Base-by-base conservation (phyloP, 495 filamentous ascomycete genomes). In the Xylaria cubensis region DNA sequence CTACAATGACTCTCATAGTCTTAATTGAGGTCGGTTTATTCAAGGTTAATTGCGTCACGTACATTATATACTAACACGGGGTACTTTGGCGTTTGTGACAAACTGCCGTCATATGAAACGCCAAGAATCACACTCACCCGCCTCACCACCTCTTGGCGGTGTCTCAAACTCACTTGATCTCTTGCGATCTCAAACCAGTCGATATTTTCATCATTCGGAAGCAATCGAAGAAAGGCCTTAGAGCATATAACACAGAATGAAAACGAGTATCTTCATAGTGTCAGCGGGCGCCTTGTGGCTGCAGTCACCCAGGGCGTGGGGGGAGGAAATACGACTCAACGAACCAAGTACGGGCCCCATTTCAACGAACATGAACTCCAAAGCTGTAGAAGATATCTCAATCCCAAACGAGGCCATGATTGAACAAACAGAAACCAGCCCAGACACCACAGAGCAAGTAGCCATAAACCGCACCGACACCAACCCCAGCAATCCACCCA, bases 391-490 rank as follows among this genome's bases (percentile, higher is more conserved):
- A 24, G 64, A 64, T 15, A 64, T 71, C 17, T 4, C 64, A 29
- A 15, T 73, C 36, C 72, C 72, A n/a, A 65, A 73, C 12, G 64
- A 76, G 17, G 65, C 61, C 32, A 71, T 74, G 50, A 21, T 73
- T 24, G 67, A 74, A 64, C 62, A 78, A 17, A 62, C n/a, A 13
- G 50, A 69, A 2, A 64, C 41, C 29, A 41, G 21, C 24, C 63
- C 74, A 19, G 70, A 39, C 53, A 80, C 69, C 10, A 66, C 44
- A 24, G 78, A 80, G 32, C 79, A 83, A 71, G 79, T 83, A 51
- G 75, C 78, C 56, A 79, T 83, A 63, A 79, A 79, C 70, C 71
- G 63, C 72, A 72, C 79, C 59, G 46, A 74, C 74, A 34, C 36
- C 29, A 70, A 74, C 72, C 19, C 42, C 68, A 41, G 62, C 71